Base-by-base conservation (phyloP, 805 yeast genomes). In the Cyberlindnera subsufficiens region DNA sequence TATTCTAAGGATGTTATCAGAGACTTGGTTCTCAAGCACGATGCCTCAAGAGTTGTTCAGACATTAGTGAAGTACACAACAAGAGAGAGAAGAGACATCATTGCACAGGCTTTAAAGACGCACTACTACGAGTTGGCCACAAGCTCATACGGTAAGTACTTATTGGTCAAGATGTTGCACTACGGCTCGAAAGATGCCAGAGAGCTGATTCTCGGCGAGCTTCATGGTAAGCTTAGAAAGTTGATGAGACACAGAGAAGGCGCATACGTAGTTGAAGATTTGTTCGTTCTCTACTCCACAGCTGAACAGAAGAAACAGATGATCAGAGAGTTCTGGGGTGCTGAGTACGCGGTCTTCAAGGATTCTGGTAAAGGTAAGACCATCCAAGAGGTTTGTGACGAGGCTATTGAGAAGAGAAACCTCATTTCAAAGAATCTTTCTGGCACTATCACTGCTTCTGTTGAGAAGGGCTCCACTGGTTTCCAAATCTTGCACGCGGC, bases 221-320 rank as follows among this genome's bases (percentile, higher is more conserved):
- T 91, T 52, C 96, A 89, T 59, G 99, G 99, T 39, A 82, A 82
- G 55, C 77, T 87, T 57, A 76, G 96, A 63, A 91, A 88, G 66
- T 71, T 91, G 45, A 88, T 91, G 93, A 81, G 95, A 71, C 97
- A 91, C 67, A 83, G 86, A 68, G 98, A 91, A 72, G 99, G 97
- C 66, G 98, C 98, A 13, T 89, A 91, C 58, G 98, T 91, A 32
- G 89, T 90, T 51, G 98, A 91, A 66, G 99, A 91, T 71, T 72
- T 87, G 57, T 91, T 72, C 60, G 86, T 87, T 19, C 76, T 89
- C 44, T 91, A 90, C 64, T 79, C 96, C 10, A 78, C 88, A 19
- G 75, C 83, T 27, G 86, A 82, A 49, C 98, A 91, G 66, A 86
- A 78, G 64, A 77, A 78, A 43, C 96, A 87, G 66, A 90, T 91